Conservation (phyloP, 192 early-diverging fungal genomes). For the Geosiphon pyriformis region DNA sequence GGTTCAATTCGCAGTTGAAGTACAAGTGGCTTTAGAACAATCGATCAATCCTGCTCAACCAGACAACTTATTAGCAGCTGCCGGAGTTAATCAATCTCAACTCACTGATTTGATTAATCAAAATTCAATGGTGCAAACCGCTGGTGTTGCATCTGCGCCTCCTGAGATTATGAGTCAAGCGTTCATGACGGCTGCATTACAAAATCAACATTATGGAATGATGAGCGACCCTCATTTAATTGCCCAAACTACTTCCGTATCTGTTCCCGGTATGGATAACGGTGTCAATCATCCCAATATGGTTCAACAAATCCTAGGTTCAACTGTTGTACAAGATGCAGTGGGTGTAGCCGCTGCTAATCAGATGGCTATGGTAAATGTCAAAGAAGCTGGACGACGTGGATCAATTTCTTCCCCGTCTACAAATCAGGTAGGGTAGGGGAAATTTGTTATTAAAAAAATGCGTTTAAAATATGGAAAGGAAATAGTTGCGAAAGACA, state of each 20-base stretch:
- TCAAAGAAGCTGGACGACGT: background rate
- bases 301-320: background rate
- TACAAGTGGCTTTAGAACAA: background rate
- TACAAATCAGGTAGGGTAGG: background rate
- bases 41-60: background rate
- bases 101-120: background rate
- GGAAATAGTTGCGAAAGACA: too few relatives aligned
- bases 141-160: background rate
- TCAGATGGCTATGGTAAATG: background rate
- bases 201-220: background rate
- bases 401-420: background rate
- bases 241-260: background rate
- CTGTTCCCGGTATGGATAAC: background rate
- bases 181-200: background rate
- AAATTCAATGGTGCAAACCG: background rate
- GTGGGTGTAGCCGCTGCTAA: background rate
- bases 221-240: background rate
- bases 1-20: background rate
- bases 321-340: background rate
- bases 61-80: background rate
- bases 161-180: background rate
- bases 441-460: background rate
- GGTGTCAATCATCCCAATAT: background rate
- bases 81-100: background rate
- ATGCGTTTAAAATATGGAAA: background rate